Conservation (phyloP, 2,329 filamentous ascomycete species). For the Colletotrichum tabaci region DNA sequence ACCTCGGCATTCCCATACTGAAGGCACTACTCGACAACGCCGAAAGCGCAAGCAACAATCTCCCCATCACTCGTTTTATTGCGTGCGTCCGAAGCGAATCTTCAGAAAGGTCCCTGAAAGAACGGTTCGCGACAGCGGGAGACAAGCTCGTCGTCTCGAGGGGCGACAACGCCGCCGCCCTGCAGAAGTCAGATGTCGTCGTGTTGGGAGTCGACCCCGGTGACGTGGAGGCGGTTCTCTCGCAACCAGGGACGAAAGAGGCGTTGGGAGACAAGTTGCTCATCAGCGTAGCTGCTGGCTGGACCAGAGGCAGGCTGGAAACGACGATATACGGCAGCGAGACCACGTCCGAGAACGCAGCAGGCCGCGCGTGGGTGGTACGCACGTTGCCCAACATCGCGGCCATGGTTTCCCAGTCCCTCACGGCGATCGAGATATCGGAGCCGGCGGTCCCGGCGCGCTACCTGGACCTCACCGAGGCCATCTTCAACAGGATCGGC, state of each 20-base stretch:
- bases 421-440: constrained; percentile 52
- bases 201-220: constrained; percentile 64
- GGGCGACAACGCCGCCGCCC: constrained; percentile 53
- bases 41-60: constrained; percentile 19
- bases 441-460: constrained; percentile 44
- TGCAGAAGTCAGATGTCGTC: constrained; percentile 55
- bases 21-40: constrained; percentile 43
- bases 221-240: constrained; percentile 57
- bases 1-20: constrained; percentile 51
- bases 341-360: constrained; percentile 39
- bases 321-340: constrained; percentile 51
- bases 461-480: constrained; percentile 49
- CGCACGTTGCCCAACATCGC: constrained; percentile 55
- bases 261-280: constrained; percentile 61
- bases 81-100: constrained; percentile 50
- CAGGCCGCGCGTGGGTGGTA: constrained; percentile 46
- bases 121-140: constrained; percentile 42
- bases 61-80: constrained; percentile 47
- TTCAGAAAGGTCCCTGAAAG: constrained; percentile 45
- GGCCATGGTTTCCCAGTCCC: constrained; percentile 50
- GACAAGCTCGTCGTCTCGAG: constrained; percentile 47
- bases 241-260: constrained; percentile 53
- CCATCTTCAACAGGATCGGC: constrained; percentile 71
- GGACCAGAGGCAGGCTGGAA: constrained; percentile 58
- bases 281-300: constrained; percentile 67